Base-by-base conservation (phyloP, 495 filamentous ascomycete genomes). In the Annulohypoxylon stygium region DNA sequence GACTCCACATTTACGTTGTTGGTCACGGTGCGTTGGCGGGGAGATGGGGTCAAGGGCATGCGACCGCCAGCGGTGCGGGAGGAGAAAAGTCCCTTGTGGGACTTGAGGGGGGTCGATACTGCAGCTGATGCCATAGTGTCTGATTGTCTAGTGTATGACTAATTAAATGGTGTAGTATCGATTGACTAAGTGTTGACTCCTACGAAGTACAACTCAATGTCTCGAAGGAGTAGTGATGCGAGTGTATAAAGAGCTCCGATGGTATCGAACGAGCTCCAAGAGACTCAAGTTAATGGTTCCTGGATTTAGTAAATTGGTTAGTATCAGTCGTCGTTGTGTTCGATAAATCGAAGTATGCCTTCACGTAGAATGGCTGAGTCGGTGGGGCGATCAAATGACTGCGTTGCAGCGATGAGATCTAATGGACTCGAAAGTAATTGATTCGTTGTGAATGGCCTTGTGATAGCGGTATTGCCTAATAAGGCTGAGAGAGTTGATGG, bases 11-110 rank as follows among this genome's bases (percentile, higher is more conserved):
- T 90, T 30, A 84, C 75, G 67, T 87, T 86, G 67, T 81, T 83
- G 11, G 65, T 71, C 33, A 73, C 58, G n/a, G 78, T 73, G 59
- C 81, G 81, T 60, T 84, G 83, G 23, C 91, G 90, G 47, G 96
- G 97, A 3, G 96, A 98, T 11, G 96, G 97, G 0, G 96, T 97
- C 75, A 98, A 83, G 70, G 95, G 94, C 88, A 97, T 93, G 58
- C 97, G 93, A 77, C 95, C 94, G 79, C 95, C 95, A 76, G 94
- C 96, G 76, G 94, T 95, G 80, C 93, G 93, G 72, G 92, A 89
- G 66, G 93, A 95, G 85, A 99, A 98, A 76, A 97, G 87, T 61
- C 93, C 93, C 82, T 92, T 89, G 81, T 97, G 95, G 86, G 91
- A 94, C 88, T 97, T 97, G 79, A 95, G 85, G 45, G 96, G 96